Conservation (phyloP, 2,329 filamentous ascomycete genomes). For the Colletotrichum orchidophilum region DNA sequence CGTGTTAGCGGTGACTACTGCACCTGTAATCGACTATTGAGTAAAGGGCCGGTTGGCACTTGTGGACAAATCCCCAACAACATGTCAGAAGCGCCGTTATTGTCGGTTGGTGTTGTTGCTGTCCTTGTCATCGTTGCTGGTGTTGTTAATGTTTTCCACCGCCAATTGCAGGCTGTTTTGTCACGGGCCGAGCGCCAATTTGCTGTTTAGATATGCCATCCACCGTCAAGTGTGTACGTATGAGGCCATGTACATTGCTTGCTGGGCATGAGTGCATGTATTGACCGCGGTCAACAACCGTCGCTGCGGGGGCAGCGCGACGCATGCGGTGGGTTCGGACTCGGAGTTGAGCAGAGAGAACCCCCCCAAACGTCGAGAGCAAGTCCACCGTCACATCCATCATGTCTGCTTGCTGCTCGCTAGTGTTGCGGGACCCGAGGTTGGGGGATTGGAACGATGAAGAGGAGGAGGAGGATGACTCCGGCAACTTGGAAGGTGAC, state of each 20-base stretch:
- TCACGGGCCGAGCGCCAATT: conserved; percentile 8
- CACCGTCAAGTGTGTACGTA: conserved; percentile 14
- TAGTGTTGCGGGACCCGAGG: conserved; percentile 31
- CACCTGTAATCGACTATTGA: conserved; percentile 46
- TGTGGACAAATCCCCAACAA: conserved; percentile 17
- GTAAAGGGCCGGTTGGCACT: conserved; percentile 17
- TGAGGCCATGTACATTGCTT: conserved; percentile 24
- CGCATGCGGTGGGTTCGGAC: conserved; percentile 1
- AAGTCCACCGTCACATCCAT: not conserved
- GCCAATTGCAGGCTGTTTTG: conserved; percentile 11
- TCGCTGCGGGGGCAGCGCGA: conserved; percentile 2
- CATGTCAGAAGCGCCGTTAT: conserved; percentile 12
- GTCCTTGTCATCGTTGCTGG: not conserved
- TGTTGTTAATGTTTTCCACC: conserved; percentile 3
- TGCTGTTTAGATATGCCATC: not conserved
- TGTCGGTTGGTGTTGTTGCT: not conserved
- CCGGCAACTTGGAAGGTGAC: conserved; percentile 31
- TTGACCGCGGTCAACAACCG: conserved; percentile 1
- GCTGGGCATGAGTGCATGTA: conserved; percentile 15
- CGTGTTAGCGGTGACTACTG: conserved; percentile 48
- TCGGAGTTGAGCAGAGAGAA: not conserved
- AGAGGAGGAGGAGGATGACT: not conserved
- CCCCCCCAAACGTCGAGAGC: not conserved
- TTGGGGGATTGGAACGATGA: conserved; percentile 22
- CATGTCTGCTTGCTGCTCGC: conserved; percentile 45